Evolutionary conservation across 495 filamentous ascomycete species (phyloP), one percentile per base, ranked within the genome.

Genomic region (Xeromyces bisporus): DNA sequence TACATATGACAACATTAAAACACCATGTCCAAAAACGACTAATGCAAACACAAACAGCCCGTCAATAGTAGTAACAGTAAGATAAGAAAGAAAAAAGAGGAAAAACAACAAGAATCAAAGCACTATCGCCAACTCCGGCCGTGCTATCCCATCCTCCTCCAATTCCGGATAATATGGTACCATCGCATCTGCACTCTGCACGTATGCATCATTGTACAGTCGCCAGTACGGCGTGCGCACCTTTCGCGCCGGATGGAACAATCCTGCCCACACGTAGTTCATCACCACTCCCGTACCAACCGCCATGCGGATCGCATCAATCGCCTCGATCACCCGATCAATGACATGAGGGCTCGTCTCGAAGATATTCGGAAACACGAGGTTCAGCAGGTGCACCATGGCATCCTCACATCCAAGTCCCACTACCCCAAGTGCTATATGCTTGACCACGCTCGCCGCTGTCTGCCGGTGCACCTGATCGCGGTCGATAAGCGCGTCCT

Each of bases 401-500:
- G 89, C 89, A 52, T 99, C 91, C 56, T 99, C 91, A 52, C 84
- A 93, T n/a, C 89, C 91, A 13, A 99, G 63, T 17, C 91, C 91
- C 29, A 94, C 87, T 12, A 94, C 84, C 25, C 91, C 91, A 2
- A 96, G 71, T 2, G 91, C 91, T 32, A 99, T 77, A 42, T 99
- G 91, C 60, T 96, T 94, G 54, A 96, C 87, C 2, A 96, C 91
- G 3, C 73, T 79, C 18, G 89, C 89, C 2, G 91, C 89, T 1
- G 91, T 96, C 50, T 99, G 91, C 11, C 91, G 76, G 56, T 99
- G 91, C 4, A 99, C 91, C 57, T 99, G 91, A 52, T 99, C 91
- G 27, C 91, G 75, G 55, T 99, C 91, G 56, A 93, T 91, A 32
- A 99, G 75, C 2, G 91, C 91, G 48, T 99, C 91, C 50, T 96